Evolutionary conservation across 2,329 filamentous ascomycete species (phyloP).

Genomic region (Lithohypha guttulata): DNA sequence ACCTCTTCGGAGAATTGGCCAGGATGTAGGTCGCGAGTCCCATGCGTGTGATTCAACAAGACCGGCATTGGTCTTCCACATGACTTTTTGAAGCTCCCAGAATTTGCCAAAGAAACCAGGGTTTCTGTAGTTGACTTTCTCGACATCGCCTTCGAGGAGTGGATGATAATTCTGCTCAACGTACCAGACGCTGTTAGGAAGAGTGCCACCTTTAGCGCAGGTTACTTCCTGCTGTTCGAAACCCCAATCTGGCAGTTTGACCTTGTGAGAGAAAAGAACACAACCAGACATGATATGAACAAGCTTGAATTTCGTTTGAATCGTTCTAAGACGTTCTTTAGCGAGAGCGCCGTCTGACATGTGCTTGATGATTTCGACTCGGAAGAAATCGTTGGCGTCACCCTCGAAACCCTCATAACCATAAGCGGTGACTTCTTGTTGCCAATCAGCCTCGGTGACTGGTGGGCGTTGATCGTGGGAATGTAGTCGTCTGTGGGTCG

Average conservation of each 20-base stretch:
- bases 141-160: constrained; percentile 59
- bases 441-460: constrained; percentile 81
- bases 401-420: constrained; percentile 94
- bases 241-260: constrained; percentile 96
- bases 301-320: constrained; percentile 92
- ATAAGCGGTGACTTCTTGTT: constrained; percentile 93
- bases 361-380: constrained; percentile 85
- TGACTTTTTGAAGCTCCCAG: constrained; percentile 91
- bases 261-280: constrained; percentile 93
- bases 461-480: constrained; percentile 88
- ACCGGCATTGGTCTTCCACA: constrained; percentile 98
- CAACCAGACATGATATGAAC: constrained; percentile 96
- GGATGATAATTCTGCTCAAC: constrained; percentile 85
- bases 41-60: constrained; percentile 93
- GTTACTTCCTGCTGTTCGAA: constrained; percentile 99
- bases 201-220: constrained; percentile 77
- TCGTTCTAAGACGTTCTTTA: constrained; percentile 79
- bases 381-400: constrained; percentile 93
- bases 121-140: constrained; percentile 91
- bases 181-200: constrained; percentile 97
- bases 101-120: constrained; percentile 97
- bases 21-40: constrained; percentile 89
- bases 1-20: constrained; percentile 82
- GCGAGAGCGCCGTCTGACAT: constrained; percentile 68
- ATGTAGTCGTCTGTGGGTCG: constrained; percentile 81